Evolutionary conservation across 768 basidiomycete species (phyloP).

Genomic region (Lentinula lateritia): DNA sequence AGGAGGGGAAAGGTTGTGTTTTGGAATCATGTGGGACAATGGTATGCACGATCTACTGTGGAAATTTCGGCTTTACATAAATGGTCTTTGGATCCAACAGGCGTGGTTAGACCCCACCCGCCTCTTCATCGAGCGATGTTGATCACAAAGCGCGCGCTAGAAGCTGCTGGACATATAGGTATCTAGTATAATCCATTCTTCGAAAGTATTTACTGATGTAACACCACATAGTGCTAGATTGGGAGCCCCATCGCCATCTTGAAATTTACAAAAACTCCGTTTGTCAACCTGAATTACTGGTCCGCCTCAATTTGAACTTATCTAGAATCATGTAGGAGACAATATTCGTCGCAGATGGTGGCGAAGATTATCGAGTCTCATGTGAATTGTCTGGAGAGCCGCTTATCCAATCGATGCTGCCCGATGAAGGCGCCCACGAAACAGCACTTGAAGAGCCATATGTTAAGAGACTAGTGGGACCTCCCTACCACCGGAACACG

Average conservation of each 20-base stretch:
- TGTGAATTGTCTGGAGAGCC: conserved; percentile 50
- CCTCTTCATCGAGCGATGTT: conserved; percentile 59
- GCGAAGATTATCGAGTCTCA: conserved; percentile 37
- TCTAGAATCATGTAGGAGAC: conserved; percentile 18
- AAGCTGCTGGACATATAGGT: conserved; percentile 65
- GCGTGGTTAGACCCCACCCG: conserved; percentile 46
- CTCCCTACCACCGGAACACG: conserved; percentile 18
- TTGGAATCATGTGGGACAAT: conserved; percentile 66
- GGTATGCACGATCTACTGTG: conserved; percentile 21
- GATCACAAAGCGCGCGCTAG: conserved; percentile 47
- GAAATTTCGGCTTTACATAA: neutral
- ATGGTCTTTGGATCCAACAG: neutral
- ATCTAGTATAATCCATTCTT: neutral
- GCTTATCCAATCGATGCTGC: conserved; percentile 42
- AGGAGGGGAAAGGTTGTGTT: conserved; percentile 42
- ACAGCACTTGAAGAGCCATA: conserved; percentile 8
- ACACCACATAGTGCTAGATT: conserved; percentile 55
- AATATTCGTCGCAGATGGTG: conserved; percentile 43
- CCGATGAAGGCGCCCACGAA: conserved; percentile 17
- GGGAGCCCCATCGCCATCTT: conserved; percentile 51
- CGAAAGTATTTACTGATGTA: too few species aligned
- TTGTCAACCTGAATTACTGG: conserved; percentile 3
- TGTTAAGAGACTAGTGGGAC: conserved; percentile 3
- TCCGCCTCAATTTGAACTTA: neutral
- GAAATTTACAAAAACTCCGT: conserved; percentile 40